These are phyloP conservation scores for Salvia hispanica DNA, from an alignment of 257 asterid species.

Conservation along the genomic window DNA sequence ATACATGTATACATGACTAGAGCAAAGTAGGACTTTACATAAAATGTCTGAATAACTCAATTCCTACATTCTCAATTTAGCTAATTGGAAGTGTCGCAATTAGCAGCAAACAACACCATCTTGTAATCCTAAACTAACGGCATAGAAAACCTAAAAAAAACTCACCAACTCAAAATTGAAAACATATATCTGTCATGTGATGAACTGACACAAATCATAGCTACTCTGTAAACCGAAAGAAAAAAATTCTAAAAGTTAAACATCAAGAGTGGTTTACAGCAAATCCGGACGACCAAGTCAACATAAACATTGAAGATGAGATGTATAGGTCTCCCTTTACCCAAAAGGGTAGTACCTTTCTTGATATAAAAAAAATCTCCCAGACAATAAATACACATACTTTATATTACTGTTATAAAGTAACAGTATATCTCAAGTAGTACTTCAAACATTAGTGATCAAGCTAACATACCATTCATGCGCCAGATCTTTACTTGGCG, in stretches of 20 bases:
- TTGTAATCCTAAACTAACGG: neutral
- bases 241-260: conserved; percentile 3
- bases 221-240: neutral
- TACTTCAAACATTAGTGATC: neutral
- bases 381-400: conserved; percentile 10
- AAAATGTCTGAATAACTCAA: neutral
- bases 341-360: neutral
- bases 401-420: neutral
- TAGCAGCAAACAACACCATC: conserved; percentile 4
- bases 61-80: conserved; percentile 9
- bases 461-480: conserved; percentile 80
- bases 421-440: conserved; percentile 16
- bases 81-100: neutral
- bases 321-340: neutral
- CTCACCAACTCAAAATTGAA: conserved; percentile 6
- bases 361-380: conserved; percentile 5
- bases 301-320: neutral
- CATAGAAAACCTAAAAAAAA: conserved; percentile 1
- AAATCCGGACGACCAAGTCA: neutral
- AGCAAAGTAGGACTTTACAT: conserved; percentile 1
- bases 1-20: conserved; percentile 13
- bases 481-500: conserved; percentile 99
- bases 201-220: conserved; percentile 1
- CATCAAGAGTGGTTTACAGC: neutral
- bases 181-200: too few relatives aligned